Evolutionary conservation across 768 basidiomycete species (phyloP).

Genomic region (Kwoniella botswanensis): DNA sequence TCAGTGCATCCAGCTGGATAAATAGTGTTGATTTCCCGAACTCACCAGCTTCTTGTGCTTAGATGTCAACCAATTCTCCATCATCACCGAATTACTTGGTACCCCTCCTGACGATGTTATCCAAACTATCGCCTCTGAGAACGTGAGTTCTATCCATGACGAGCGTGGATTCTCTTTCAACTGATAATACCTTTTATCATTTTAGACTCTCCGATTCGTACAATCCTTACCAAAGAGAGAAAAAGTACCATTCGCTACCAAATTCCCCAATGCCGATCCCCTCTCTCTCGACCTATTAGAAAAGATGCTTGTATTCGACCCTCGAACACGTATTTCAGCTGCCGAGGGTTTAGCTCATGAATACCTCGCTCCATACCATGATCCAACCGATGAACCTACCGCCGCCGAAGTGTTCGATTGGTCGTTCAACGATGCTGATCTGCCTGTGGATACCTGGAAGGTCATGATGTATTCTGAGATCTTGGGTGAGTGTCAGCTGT

Average conservation of each 20-base stretch:
- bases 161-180: background rate
- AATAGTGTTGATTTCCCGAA: background rate
- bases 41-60: conserved; percentile 3
- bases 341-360: conserved; percentile 85
- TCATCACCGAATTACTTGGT: conserved; percentile 96
- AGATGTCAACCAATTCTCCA: conserved; percentile 99
- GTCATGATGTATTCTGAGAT: conserved; percentile 99
- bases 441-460: conserved; percentile 99
- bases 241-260: conserved; percentile 91
- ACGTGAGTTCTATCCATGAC: conserved; percentile 65
- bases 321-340: conserved; percentile 93
- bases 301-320: conserved; percentile 99
- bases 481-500: conserved; percentile 67
- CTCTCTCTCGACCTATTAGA: conserved; percentile 93
- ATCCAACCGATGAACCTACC: conserved; percentile 95
- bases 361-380: conserved; percentile 96
- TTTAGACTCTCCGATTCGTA: conserved; percentile 95
- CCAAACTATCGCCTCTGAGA: conserved; percentile 96
- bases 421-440: conserved; percentile 99
- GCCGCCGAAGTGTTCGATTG: conserved; percentile 96
- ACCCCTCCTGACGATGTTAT: conserved; percentile 99
- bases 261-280: conserved; percentile 84
- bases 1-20: conserved; percentile 62
- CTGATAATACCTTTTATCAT: background rate
- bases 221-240: conserved; percentile 95